A percentile compares a stretch with the other conserved stretches of the same genome.
These are phyloP conservation scores for Tetraselmis chui DNA, from an alignment of 139 green algal species.

Conservation along the genomic window DNA sequence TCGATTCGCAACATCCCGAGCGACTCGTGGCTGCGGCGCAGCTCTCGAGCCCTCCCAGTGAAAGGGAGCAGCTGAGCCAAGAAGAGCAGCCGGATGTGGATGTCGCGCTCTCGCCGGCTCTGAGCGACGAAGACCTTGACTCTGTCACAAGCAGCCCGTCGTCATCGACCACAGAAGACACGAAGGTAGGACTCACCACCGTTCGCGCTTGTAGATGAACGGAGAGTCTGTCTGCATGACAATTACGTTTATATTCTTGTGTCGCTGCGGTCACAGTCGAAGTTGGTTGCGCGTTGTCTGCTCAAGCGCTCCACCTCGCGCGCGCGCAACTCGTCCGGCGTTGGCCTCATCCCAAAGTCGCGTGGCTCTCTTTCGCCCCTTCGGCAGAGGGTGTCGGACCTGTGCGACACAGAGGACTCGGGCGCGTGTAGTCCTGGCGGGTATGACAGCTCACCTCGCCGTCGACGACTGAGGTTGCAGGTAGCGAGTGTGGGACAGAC, in stretches of 20 bases:
- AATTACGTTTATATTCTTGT: not conserved
- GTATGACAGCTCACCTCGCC: too few relatives aligned
- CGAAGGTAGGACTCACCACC: too few relatives aligned
- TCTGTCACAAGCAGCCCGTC: not conserved
- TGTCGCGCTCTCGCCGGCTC: not conserved
- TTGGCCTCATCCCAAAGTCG: not conserved
- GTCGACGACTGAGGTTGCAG: too few relatives aligned
- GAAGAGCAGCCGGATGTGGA: not conserved
- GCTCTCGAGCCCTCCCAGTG: not conserved
- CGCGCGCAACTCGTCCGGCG: not conserved
- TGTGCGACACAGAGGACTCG: too few relatives aligned
- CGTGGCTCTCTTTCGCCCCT: not conserved
- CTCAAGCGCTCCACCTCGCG: not conserved
- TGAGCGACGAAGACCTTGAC: not conserved
- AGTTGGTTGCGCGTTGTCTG: not conserved
- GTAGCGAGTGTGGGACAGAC: too few relatives aligned
- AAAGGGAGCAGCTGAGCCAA: not conserved
- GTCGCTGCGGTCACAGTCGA: not conserved
- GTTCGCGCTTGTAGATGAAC: too few relatives aligned
- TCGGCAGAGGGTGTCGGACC: too few relatives aligned
- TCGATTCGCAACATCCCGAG: too few relatives aligned
- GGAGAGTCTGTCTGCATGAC: too few relatives aligned
- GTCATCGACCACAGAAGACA: not conserved
- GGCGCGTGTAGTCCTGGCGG: too few relatives aligned
- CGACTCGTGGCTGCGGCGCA: not conserved